Conservation (phyloP, 257 asterid species). For the Scutellaria baicalensis region DNA sequence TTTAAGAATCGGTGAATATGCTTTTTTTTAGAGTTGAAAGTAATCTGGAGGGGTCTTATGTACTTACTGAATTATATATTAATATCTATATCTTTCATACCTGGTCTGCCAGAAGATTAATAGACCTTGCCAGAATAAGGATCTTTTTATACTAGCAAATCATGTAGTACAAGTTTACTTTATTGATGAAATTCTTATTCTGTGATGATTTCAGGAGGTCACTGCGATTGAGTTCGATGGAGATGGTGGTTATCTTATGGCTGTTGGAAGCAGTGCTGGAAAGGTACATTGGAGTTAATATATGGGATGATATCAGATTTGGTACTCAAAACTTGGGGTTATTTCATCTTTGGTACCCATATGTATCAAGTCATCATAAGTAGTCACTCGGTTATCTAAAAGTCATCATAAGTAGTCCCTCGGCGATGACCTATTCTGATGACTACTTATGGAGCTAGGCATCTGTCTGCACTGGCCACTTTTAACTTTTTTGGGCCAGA, state of each 20-base stretch:
- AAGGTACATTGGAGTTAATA: constrained; percentile 50
- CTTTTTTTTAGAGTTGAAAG: background rate
- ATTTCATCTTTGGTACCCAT: too few relatives aligned
- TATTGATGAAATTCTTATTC: background rate
- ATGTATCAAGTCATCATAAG: too few relatives aligned
- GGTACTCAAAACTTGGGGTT: too few relatives aligned
- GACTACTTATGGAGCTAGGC: too few relatives aligned
- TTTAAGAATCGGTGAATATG: background rate
- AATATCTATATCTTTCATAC: background rate
- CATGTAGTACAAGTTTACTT: background rate
- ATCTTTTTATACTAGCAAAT: background rate
- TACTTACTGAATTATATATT: background rate
- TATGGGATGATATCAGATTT: too few relatives aligned
- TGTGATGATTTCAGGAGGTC: constrained; percentile 55
- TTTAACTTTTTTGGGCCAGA: too few relatives aligned
- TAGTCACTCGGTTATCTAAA: too few relatives aligned
- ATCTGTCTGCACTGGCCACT: too few relatives aligned
- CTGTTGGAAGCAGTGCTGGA: constrained; percentile 91
- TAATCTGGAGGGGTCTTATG: background rate
- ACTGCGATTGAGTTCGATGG: constrained; percentile 84
- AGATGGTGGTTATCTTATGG: constrained; percentile 74
- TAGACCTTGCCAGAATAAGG: background rate
- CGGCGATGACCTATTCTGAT: too few relatives aligned
- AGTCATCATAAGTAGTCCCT: too few relatives aligned
- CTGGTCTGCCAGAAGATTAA: background rate